These are phyloP conservation scores for Crithidia fasciculata DNA, from an alignment of 208 protist species.

Conservation along the genomic window DNA sequence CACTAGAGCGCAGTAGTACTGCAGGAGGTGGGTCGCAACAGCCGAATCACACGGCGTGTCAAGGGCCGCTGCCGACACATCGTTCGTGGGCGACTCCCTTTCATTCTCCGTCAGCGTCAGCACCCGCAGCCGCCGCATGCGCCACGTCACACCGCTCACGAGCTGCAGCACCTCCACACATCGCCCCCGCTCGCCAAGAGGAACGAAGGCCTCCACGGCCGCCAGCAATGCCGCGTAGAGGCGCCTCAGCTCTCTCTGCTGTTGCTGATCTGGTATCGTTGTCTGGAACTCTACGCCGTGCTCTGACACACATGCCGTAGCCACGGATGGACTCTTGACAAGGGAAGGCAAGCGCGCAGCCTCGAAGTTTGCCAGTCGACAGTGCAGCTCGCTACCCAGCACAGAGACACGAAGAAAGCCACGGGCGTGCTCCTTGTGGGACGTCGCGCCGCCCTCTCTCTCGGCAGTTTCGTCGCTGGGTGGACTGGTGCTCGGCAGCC, in stretches of 20 bases:
- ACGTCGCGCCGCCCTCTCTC: no score
- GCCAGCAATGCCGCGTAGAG: conserved; percentile 20
- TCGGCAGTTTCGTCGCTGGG: no score
- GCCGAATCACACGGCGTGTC: background rate
- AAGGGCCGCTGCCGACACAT: background rate
- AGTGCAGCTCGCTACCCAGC: conserved; percentile 3
- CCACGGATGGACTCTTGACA: no score
- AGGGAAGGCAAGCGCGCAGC: background rate
- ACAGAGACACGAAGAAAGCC: conserved; percentile 11
- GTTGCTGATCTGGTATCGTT: no score
- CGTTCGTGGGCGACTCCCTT: background rate
- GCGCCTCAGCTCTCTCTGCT: background rate
- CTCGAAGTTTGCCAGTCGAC: background rate
- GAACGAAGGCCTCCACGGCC: conserved; percentile 3
- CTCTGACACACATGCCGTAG: background rate
- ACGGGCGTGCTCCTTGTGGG: conserved; percentile 6
- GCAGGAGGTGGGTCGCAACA: background rate
- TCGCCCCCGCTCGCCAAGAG: conserved; percentile 1
- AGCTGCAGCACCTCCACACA: conserved; percentile 22
- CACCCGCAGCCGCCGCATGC: conserved; percentile 11
- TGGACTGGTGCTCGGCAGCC: no score
- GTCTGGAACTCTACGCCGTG: background rate
- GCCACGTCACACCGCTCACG: conserved; percentile 20
- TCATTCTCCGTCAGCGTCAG: background rate
- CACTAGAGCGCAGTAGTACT: background rate